Base-by-base conservation (phyloP, 1,284 basidiomycete genomes). In the Puccinia novopanici region DNA sequence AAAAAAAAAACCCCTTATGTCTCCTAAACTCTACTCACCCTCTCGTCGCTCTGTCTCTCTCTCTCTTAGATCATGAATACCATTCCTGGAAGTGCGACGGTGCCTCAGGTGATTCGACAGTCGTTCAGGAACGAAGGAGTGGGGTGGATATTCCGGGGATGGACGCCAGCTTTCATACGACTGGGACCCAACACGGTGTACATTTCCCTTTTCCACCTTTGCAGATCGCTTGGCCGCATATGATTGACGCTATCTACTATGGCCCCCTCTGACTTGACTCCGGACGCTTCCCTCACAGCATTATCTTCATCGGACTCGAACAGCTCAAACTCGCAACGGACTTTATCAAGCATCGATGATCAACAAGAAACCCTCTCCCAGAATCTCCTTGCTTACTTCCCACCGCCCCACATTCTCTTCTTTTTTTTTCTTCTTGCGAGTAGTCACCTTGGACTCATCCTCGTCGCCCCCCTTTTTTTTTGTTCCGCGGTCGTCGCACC, bases 131-230 rank as follows among this genome's bases (percentile, higher is more conserved):
- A 88, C 82, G 94, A 96, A 85, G 94, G 94, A 8, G 85, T 92
- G 4, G 90, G 91, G 89, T 95, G 94, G 89, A 92, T 95, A 90
- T 95, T 96, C 88, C 93, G 93, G 85, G 92, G 94, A 24, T 85
- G 84, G 83, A 83, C 82, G 6, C 85, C 85, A 8, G 85, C 85
- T 6, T 85, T 83, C 83, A 84, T 85, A 48, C 80, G 84, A 5
- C 57, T 85, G 6, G 81, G 81, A 37, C 84, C 84, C 22, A 84
- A 84, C 57, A 84, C 83, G 72, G 77, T 79, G 77, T 79, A 61
- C 34, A 54, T 72, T 12, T 55, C 22, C 40, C 27, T 30, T 24
- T 63, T 0, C 12, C 19, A 27, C 48, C 12, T 22, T 13, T 27
- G 6, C 22, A 40, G 27, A 17, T 8, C 3, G 5, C 50, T 48